phyloP scores from a whole-genome alignment of 495 filamentous ascomycete genomes.

The Neurospora africana region DNA sequence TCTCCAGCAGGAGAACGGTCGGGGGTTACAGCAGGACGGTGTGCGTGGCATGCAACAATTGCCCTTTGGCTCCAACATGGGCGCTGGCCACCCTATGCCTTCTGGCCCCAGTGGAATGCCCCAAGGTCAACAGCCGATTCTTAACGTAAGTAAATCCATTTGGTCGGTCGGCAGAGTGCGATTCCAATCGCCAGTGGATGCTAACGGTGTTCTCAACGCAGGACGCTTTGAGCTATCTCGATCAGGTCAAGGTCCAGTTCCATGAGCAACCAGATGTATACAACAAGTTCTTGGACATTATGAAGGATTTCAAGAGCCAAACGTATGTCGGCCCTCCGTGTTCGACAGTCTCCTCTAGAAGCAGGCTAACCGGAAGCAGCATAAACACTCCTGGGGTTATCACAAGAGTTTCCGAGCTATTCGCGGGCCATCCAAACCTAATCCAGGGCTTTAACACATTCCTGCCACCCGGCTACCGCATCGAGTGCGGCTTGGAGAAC shows the following conservation, averaged over 20 bases:
- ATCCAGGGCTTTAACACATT: slow-evolving; percentile 99
- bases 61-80: slow-evolving; percentile 28
- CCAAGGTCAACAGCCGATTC: slow-evolving; percentile 88
- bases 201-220: slow-evolving; percentile 21
- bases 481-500: slow-evolving; percentile 86
- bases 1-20: slow-evolving; percentile 36
- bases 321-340: slow-evolving; percentile 49
- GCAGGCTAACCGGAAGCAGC: slow-evolving; percentile 31
- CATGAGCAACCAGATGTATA: slow-evolving; percentile 96
- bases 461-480: slow-evolving; percentile 90
- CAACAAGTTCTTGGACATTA: slow-evolving; percentile 95
- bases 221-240: slow-evolving; percentile 95
- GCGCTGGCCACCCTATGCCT: slow-evolving; percentile 19
- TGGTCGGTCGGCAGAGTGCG: not conserved
- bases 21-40: slow-evolving; percentile 29
- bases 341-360: not conserved
- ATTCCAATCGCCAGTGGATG: not conserved
- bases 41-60: slow-evolving; percentile 33
- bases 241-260: slow-evolving; percentile 98
- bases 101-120: slow-evolving; percentile 38
- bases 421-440: slow-evolving; percentile 89
- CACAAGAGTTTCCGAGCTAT: slow-evolving; percentile 90
- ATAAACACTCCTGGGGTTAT: slow-evolving; percentile 99
- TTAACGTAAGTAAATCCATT: slow-evolving; percentile 56
- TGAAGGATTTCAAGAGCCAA: slow-evolving; percentile 99